phyloP scores from a whole-genome alignment of 306 rosid genomes.

The Rosa chinensis region DNA sequence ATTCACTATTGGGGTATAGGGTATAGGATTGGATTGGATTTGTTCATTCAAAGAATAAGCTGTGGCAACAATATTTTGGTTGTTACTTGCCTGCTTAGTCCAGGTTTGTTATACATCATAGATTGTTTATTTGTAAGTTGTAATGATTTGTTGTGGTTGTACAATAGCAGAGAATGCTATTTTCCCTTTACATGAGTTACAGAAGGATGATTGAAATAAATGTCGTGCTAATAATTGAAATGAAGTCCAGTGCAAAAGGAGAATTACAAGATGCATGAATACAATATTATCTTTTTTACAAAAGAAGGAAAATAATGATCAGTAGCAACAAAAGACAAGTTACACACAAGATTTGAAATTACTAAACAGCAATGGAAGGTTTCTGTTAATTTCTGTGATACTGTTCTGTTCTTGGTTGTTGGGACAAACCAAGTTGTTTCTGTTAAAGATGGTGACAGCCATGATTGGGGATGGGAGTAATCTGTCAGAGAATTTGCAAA shows the following conservation, averaged over 20 bases:
- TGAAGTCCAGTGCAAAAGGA: not conserved
- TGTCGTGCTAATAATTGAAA: not conserved
- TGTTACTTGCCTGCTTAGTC: conserved; percentile 9
- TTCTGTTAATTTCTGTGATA: not conserved
- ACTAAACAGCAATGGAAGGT: not conserved
- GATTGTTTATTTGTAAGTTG: conserved; percentile 19
- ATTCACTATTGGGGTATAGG: conserved; percentile 24
- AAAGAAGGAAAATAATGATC: not conserved
- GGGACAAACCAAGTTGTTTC: too few species aligned
- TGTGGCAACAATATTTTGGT: conserved; percentile 4
- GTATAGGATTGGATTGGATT: conserved; percentile 38
- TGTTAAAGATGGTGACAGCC: too few species aligned
- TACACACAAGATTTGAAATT: not conserved
- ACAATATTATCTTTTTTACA: not conserved
- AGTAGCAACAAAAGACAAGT: not conserved
- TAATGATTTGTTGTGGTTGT: conserved; percentile 12
- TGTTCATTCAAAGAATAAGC: conserved; percentile 31
- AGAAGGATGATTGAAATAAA: not conserved
- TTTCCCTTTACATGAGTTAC: not conserved
- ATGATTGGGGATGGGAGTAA: too few species aligned
- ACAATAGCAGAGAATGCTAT: not conserved
- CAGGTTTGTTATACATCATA: conserved; percentile 19
- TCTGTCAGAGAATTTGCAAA: not conserved
- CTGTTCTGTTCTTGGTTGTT: not conserved
- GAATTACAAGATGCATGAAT: not conserved